Percentiles rank a stretch among this genome's conserved stretches.
These are phyloP conservation scores for Danielozyma ontarioensis DNA, from an alignment of 805 yeast species.

Conservation along the genomic window DNA sequence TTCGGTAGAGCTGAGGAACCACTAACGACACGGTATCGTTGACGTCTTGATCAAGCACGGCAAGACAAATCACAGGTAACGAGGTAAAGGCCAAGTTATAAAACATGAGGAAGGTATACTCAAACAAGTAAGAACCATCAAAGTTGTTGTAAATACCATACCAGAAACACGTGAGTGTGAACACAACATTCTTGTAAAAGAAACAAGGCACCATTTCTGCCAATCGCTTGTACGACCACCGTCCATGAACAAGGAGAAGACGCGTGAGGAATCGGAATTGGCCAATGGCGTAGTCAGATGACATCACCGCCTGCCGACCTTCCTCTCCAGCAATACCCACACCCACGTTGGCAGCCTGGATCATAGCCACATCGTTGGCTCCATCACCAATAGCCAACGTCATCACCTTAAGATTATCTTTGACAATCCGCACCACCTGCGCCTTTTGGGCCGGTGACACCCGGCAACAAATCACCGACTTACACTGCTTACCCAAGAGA, in stretches of 20 bases:
- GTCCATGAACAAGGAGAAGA: slow-evolving; percentile 71
- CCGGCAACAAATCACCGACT: slow-evolving; percentile 76
- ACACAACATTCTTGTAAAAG: slow-evolving; percentile 71
- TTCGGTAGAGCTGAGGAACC: slow-evolving; percentile 65
- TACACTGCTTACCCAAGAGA: slow-evolving; percentile 68
- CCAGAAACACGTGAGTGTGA: slow-evolving; percentile 74
- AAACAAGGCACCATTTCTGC: slow-evolving; percentile 77
- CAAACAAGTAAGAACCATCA: slow-evolving; percentile 74
- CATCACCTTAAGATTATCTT: slow-evolving; percentile 60
- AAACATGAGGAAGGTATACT: slow-evolving; percentile 72
- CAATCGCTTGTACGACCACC: slow-evolving; percentile 73
- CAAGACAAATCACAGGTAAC: slow-evolving; percentile 68
- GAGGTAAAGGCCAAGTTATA: slow-evolving; percentile 81
- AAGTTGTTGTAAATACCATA: slow-evolving; percentile 62
- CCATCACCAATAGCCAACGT: slow-evolving; percentile 84
- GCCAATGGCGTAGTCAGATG: slow-evolving; percentile 78
- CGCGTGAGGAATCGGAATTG: slow-evolving; percentile 67
- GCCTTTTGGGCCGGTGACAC: slow-evolving; percentile 86
- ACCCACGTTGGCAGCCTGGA: slow-evolving; percentile 80
- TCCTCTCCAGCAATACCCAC: slow-evolving; percentile 86
- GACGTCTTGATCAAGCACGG: slow-evolving; percentile 73
- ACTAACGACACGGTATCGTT: slow-evolving; percentile 57
- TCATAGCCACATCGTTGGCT: slow-evolving; percentile 85
- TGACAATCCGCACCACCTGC: slow-evolving; percentile 62
- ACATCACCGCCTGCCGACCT: slow-evolving; percentile 85